A percentile compares a stretch with the other conserved stretches of the same genome.
These are phyloP conservation scores for Phytopythium aichiense DNA, from an alignment of 352 stramenopile species.

Conservation along the genomic window DNA sequence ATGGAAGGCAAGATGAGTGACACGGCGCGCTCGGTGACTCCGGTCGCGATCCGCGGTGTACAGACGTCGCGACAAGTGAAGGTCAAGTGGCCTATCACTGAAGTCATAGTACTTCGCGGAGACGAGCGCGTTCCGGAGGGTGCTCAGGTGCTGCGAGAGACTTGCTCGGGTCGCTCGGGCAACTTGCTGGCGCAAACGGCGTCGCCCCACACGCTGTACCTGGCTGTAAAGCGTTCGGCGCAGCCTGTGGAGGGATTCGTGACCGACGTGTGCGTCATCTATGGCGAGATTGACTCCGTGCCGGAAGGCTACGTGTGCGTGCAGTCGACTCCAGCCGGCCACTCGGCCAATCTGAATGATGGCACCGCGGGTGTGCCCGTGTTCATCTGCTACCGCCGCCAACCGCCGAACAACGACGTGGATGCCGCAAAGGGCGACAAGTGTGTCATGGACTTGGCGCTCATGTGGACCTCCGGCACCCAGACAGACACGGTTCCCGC, in stretches of 20 bases:
- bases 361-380: conserved; percentile 67
- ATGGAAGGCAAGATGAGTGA: conserved; percentile 75
- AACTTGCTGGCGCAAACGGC: conserved; percentile 73
- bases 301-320: conserved; percentile 78
- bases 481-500: conserved; percentile 53
- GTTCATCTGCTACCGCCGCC: conserved; percentile 77
- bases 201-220: conserved; percentile 67
- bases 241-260: conserved; percentile 43
- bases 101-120: conserved; percentile 68
- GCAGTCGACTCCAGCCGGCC: conserved; percentile 53
- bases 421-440: conserved; percentile 27
- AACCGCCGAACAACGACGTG: not conserved
- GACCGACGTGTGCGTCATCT: conserved; percentile 79
- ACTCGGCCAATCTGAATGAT: conserved; percentile 83
- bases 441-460: conserved; percentile 63
- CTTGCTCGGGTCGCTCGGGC: conserved; percentile 59
- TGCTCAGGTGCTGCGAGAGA: conserved; percentile 63
- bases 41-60: conserved; percentile 46
- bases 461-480: conserved; percentile 73
- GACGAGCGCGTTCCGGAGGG: conserved; percentile 72
- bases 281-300: conserved; percentile 80
- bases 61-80: conserved; percentile 60
- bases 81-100: conserved; percentile 72
- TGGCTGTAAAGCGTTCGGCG: conserved; percentile 70
- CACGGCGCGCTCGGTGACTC: conserved; percentile 34